phyloP scores from a whole-genome alignment of 306 rosid species.

The Vigna angularis region DNA sequence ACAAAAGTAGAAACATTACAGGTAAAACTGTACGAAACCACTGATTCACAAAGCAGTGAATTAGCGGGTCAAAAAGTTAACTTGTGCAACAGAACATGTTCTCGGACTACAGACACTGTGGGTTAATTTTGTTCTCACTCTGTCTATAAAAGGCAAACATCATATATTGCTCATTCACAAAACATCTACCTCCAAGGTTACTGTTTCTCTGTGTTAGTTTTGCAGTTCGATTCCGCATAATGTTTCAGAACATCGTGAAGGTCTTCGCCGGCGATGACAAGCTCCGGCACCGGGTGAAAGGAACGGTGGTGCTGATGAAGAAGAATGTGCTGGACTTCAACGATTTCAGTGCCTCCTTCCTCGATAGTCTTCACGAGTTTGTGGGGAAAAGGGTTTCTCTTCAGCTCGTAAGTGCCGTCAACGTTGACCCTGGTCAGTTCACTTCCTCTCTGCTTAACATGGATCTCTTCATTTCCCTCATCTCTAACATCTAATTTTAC shows the following conservation, averaged over 20 bases:
- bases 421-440: constrained; percentile 57
- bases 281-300: constrained; percentile 46
- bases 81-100: not conserved
- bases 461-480: not conserved
- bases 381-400: constrained; percentile 61
- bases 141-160: not conserved
- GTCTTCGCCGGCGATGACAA: not conserved
- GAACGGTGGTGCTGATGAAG: constrained; percentile 74
- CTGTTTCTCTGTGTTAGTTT: not conserved
- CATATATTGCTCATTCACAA: not conserved
- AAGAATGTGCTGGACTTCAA: constrained; percentile 79
- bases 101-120: too few relatives aligned
- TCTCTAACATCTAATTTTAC: not conserved
- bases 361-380: constrained; percentile 67
- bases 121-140: too few relatives aligned
- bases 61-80: not conserved
- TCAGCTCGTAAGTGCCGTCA: constrained; percentile 64
- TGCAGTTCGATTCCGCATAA: not conserved
- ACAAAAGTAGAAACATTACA: too few relatives aligned
- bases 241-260: constrained; percentile 40
- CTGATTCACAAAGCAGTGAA: too few relatives aligned
- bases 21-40: too few relatives aligned
- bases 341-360: constrained; percentile 60
- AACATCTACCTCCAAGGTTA: not conserved
- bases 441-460: not conserved